Evolutionary conservation across 2,329 filamentous ascomycete species (phyloP), one percentile per base, ranked within the genome.

Genomic region (Apiospora marii): DNA sequence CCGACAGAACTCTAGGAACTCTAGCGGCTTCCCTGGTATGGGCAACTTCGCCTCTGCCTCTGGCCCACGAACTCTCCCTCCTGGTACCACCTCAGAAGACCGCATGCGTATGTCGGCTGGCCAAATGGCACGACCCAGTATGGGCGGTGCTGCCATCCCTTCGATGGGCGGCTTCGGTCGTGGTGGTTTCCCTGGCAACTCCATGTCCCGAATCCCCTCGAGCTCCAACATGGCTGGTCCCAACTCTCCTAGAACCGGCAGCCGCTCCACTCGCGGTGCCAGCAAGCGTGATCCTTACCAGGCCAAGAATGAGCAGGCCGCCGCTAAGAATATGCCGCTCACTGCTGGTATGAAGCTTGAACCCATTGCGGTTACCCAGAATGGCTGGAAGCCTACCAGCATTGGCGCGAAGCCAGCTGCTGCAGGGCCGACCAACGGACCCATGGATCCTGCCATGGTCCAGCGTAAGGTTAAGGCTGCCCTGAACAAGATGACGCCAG

Each of bases 401-500:
- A 74, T 97, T 70, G 87, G 85, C 70, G 84, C 83, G 51, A 81
- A 82, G 43, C 74, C 81, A 69, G 82, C 85, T 51, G 74, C 83
- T 61, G 81, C 83, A 72, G 79, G 84, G 73, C 83, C 87, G 72
- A 83, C 86, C 75, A 82, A 86, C 12, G 85, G 86, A 69, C 88
- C 94, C 78, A 90, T 98, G 85, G 91, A 97, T 76, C 96, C 96
- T 34, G 94, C 96, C 78, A 91, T 96, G 87, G 96, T 99, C 73
- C 96, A 99, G 86, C 92, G 96, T 78, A 99, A 99, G 92, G 96
- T 99, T 82, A 99, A 99, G 92, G 93, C 95, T 75, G 94, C 94
- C 74, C 87, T 99, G 79, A 99, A 99, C 91, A 99, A 99, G 92
- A 98, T 99, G 96, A 98, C 96, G 0, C 96, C 96, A 0, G 96